A percentile compares a stretch with the other conserved stretches of the same genome.
Evolutionary conservation across 2,329 filamentous ascomycete species (phyloP).

Genomic region (Diplodia scrobiculata): DNA sequence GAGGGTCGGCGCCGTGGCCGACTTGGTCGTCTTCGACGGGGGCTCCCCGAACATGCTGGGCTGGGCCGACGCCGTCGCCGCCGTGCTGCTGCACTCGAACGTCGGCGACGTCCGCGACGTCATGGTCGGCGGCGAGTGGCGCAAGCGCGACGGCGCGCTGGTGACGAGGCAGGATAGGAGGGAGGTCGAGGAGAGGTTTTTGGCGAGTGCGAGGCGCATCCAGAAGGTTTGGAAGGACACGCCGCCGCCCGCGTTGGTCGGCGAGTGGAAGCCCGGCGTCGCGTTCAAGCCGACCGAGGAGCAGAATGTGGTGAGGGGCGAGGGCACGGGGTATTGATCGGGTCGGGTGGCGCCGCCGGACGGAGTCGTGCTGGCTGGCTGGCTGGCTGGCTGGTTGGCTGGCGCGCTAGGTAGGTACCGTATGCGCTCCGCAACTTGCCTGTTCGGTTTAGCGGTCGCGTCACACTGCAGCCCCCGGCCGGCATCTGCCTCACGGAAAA

Average conservation of each 20-base stretch:
- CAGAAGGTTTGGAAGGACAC: conserved; percentile 33
- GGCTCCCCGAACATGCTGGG: conserved; percentile 55
- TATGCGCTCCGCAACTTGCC: too few species aligned
- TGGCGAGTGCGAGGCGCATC: conserved; percentile 33
- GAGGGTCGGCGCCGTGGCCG: conserved; percentile 56
- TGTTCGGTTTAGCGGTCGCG: too few species aligned
- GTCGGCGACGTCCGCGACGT: conserved; percentile 58
- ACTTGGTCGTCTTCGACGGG: conserved; percentile 58
- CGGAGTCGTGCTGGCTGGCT: too few species aligned
- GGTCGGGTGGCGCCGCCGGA: too few species aligned
- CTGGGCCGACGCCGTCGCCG: conserved; percentile 59
- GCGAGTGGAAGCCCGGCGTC: conserved; percentile 9
- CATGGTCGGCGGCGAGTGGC: conserved; percentile 53
- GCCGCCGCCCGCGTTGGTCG: conserved; percentile 23
- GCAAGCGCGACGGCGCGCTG: conserved; percentile 51
- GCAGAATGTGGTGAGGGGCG: conserved; percentile 22
- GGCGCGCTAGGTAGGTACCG: too few species aligned
- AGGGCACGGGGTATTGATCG: conserved; percentile 29
- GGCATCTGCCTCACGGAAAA: too few species aligned
- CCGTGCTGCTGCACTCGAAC: conserved; percentile 58
- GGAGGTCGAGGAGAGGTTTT: conserved; percentile 33
- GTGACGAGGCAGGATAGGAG: conserved; percentile 33
- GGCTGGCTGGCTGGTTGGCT: too few species aligned
- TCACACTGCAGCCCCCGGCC: too few species aligned
- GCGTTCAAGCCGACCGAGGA: not conserved